Evolutionary conservation across 2,329 filamentous ascomycete species (phyloP).

Genomic region (Cladosporium sphaerospermum): DNA sequence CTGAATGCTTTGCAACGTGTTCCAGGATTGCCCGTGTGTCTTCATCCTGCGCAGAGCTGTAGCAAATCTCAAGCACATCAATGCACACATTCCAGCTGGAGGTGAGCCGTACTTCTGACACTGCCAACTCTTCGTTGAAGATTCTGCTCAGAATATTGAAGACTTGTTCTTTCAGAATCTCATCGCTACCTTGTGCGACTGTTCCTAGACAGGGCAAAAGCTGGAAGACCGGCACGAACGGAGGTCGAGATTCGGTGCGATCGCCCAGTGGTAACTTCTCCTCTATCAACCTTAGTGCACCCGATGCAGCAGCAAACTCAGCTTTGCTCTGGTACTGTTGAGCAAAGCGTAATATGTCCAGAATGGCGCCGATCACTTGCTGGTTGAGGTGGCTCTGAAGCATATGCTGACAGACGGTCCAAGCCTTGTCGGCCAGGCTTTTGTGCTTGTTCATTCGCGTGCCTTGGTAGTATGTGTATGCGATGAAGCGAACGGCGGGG

Average conservation of each 20-base stretch:
- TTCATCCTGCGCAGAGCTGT: constrained; percentile 39
- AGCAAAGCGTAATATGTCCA: constrained; percentile 20
- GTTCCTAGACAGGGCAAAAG: constrained; percentile 13
- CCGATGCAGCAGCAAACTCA: constrained; percentile 22
- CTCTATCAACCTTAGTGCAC: constrained; percentile 26
- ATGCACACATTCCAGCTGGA: constrained; percentile 56
- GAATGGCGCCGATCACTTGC: constrained; percentile 21
- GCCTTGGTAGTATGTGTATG: constrained; percentile 27
- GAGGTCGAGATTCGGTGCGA: neutral
- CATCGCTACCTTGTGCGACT: constrained; percentile 10
- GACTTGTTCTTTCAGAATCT: constrained; percentile 15
- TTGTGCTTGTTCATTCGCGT: constrained; percentile 25
- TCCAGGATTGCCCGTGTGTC: neutral
- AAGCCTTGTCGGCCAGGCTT: constrained; percentile 22
- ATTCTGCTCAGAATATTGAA: constrained; percentile 29
- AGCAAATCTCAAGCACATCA: constrained; percentile 59
- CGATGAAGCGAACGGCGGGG: constrained; percentile 22
- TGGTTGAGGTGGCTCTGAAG: constrained; percentile 26
- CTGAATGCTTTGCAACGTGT: constrained; percentile 1
- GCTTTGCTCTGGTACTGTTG: constrained; percentile 16
- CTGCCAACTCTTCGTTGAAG: constrained; percentile 41
- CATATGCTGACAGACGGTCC: constrained; percentile 23
- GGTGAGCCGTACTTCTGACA: constrained; percentile 35
- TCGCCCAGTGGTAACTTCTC: constrained; percentile 18
- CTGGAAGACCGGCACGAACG: constrained; percentile 7